Conservation (phyloP, 1,284 basidiomycete species). For the Termitomyces sp. region DNA sequence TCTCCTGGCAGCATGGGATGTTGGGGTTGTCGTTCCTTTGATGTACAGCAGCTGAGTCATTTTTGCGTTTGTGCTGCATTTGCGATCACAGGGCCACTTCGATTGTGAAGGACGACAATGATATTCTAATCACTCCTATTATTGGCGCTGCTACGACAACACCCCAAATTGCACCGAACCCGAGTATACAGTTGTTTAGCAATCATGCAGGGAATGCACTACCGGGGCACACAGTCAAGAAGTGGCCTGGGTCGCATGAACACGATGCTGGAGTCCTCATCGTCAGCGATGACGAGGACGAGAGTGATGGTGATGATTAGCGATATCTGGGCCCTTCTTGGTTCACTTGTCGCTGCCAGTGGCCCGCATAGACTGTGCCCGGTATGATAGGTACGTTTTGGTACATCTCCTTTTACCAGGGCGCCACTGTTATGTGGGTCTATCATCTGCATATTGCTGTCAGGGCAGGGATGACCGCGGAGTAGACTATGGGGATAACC, state of each 20-base stretch:
- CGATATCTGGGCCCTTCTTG: neutral
- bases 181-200: neutral
- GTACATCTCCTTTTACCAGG: constrained; percentile 23
- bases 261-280: constrained; percentile 38
- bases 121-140: neutral
- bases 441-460: neutral
- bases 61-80: constrained; percentile 10
- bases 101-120: neutral
- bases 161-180: neutral
- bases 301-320: constrained; percentile 15
- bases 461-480: neutral
- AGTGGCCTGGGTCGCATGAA: constrained; percentile 40
- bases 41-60: constrained; percentile 17
- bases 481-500: neutral
- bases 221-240: constrained; percentile 11
- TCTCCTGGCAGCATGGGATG: constrained; percentile 7
- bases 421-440: neutral
- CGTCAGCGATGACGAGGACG: constrained; percentile 48
- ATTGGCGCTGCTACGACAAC: neutral
- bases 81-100: constrained; percentile 10
- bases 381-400: constrained; percentile 25
- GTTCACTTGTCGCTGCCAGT: neutral
- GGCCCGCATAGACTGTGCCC: neutral
- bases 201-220: neutral
- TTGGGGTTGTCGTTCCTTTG: neutral